Evolutionary conservation across 2,329 filamentous ascomycete genomes (phyloP).

Genomic region (Colletotrichum higginsianum): DNA sequence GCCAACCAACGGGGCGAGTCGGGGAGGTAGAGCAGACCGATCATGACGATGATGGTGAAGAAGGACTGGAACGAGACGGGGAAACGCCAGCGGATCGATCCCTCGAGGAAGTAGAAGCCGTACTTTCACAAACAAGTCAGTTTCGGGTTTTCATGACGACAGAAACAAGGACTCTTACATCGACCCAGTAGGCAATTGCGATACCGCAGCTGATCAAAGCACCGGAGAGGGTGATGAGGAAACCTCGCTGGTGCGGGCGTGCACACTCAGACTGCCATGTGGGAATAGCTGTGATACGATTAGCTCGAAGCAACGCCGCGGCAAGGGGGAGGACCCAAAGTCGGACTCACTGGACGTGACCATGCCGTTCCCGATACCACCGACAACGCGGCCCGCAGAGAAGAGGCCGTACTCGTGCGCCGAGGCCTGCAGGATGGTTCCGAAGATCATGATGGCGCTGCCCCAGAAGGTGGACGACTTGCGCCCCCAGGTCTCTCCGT

Average conservation of each 20-base stretch:
- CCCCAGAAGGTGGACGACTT: slow-evolving; percentile 53
- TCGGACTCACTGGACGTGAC: slow-evolving; percentile 46
- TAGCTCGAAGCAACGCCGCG: background rate
- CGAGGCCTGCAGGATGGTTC: slow-evolving; percentile 47
- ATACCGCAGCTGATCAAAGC: slow-evolving; percentile 50
- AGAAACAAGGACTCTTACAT: slow-evolving; percentile 12
- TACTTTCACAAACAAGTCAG: slow-evolving; percentile 33
- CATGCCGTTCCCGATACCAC: slow-evolving; percentile 49
- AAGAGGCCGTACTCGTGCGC: slow-evolving; percentile 48
- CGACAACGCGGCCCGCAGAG: slow-evolving; percentile 46
- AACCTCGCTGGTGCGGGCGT: slow-evolving; percentile 47
- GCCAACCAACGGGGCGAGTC: slow-evolving; percentile 56
- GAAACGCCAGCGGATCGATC: slow-evolving; percentile 52
- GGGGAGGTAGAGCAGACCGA: slow-evolving; percentile 52
- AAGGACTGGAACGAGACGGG: slow-evolving; percentile 51
- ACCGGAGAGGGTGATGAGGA: slow-evolving; percentile 48
- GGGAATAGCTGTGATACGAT: slow-evolving; percentile 43
- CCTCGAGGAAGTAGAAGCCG: slow-evolving; percentile 51
- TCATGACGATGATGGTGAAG: slow-evolving; percentile 52
- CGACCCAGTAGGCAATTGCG: slow-evolving; percentile 52
- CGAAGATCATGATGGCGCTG: slow-evolving; percentile 50
- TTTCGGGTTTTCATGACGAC: background rate
- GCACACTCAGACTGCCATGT: slow-evolving; percentile 51
- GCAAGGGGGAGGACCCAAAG: too few relatives aligned
- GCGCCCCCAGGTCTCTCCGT: slow-evolving; percentile 50